A percentile compares a stretch with the other conserved stretches of the same genome.
Evolutionary conservation across 2,329 filamentous ascomycete genomes (phyloP).

Genomic region (Dactylellina sp.): DNA sequence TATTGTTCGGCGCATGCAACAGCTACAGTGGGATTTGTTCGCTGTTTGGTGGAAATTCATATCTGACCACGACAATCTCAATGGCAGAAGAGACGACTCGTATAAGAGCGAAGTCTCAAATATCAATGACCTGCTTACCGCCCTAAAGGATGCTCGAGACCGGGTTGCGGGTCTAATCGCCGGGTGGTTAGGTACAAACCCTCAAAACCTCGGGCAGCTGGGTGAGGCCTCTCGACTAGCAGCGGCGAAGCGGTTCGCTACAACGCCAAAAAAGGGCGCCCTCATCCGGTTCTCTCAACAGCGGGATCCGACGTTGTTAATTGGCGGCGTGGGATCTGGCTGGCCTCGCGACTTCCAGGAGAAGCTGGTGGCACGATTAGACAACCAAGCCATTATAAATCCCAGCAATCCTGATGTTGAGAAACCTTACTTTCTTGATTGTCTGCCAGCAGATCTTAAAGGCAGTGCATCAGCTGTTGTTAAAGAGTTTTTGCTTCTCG

Average conservation of each 20-base stretch:
- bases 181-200: conserved; percentile 2
- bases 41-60: conserved; percentile 65
- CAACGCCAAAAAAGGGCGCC: conserved; percentile 58
- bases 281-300: conserved; percentile 60
- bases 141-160: background rate
- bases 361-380: conserved; percentile 7
- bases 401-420: background rate
- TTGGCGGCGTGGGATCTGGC: conserved; percentile 63
- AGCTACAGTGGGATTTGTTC: conserved; percentile 65
- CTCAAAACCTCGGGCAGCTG: background rate
- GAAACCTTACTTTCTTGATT: background rate
- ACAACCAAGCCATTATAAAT: conserved; percentile 43
- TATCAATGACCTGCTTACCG: background rate
- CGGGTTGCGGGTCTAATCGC: background rate
- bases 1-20: conserved; percentile 25
- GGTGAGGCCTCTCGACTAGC: background rate
- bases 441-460: conserved; percentile 25
- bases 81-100: conserved; percentile 30
- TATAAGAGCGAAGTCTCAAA: conserved; percentile 3
- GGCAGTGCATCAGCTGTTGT: conserved; percentile 8
- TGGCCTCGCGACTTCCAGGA: conserved; percentile 64
- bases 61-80: conserved; percentile 37
- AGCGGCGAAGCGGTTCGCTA: background rate
- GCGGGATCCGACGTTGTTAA: conserved; percentile 64
- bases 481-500: conserved; percentile 42